Conservation (phyloP, 116 monocot genomes). For the Cymodocea nodosa region DNA sequence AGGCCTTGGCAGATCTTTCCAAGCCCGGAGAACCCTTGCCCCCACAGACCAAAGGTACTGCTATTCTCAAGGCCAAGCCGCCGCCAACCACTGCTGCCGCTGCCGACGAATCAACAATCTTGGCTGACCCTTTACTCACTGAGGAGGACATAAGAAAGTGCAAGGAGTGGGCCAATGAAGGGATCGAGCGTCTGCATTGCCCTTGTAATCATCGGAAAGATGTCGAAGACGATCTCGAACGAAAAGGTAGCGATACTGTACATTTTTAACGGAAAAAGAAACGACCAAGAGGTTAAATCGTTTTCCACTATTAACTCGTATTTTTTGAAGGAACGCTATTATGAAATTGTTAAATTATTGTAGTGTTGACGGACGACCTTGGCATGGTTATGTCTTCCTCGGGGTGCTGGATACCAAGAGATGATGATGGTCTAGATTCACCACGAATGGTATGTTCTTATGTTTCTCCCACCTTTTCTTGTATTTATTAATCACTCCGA, state of each 20-base stretch:
- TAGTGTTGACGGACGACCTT: neutral
- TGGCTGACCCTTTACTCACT: neutral
- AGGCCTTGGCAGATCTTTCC: slow-evolving; percentile 3
- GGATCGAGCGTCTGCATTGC: slow-evolving; percentile 21
- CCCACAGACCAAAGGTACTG: neutral
- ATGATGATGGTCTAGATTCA: neutral
- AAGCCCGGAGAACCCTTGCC: neutral
- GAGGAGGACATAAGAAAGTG: slow-evolving; percentile 31
- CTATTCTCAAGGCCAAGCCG: neutral
- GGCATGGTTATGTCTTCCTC: slow-evolving; percentile 5
- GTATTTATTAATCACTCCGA: no score
- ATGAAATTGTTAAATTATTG: no score
- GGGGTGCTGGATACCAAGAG: neutral
- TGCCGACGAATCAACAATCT: neutral
- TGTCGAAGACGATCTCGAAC: slow-evolving; percentile 6
- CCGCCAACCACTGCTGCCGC: no score
- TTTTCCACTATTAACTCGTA: neutral
- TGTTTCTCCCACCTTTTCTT: neutral
- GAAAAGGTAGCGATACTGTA: slow-evolving; percentile 6
- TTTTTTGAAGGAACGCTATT: no score
- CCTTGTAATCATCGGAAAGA: slow-evolving; percentile 22
- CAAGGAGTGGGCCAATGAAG: slow-evolving; percentile 39
- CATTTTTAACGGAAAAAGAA: no score
- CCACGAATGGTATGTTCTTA: neutral
- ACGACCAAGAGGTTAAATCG: no score